Conservation (phyloP, 441 rosid genomes). For the Cnidoscolus chayamansa region DNA sequence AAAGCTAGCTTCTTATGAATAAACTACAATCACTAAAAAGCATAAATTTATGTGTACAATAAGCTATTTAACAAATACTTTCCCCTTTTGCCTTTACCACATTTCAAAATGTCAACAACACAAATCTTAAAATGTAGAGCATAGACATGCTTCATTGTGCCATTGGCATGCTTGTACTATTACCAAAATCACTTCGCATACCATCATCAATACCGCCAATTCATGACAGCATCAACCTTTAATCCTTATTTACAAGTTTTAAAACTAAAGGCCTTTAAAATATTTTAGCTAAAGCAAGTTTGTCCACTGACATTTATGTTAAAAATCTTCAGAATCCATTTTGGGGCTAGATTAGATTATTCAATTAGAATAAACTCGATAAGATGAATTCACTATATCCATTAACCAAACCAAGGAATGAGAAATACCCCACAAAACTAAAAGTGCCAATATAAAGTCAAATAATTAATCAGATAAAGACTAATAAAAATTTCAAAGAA, state of each 20-base stretch:
- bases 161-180: neutral
- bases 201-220: neutral
- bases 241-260: neutral
- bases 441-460: neutral
- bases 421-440: conserved; percentile 1
- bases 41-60: neutral
- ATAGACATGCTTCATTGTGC: neutral
- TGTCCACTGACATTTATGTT: neutral
- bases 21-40: neutral
- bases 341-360: neutral
- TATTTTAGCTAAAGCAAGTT: neutral
- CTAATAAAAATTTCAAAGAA: neutral
- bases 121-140: neutral
- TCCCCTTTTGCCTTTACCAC: neutral
- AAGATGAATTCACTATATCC: neutral
- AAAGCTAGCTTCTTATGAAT: conserved; percentile 5
- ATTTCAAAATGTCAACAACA: neutral
- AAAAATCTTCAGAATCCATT: neutral
- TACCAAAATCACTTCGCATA: neutral
- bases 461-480: neutral
- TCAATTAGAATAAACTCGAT: neutral
- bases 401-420: neutral
- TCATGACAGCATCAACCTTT: neutral
- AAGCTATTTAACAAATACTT: neutral
- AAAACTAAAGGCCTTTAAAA: neutral